Base-by-base conservation (phyloP, 2,329 filamentous ascomycete genomes). In the Dothiorella sarmentorum region DNA sequence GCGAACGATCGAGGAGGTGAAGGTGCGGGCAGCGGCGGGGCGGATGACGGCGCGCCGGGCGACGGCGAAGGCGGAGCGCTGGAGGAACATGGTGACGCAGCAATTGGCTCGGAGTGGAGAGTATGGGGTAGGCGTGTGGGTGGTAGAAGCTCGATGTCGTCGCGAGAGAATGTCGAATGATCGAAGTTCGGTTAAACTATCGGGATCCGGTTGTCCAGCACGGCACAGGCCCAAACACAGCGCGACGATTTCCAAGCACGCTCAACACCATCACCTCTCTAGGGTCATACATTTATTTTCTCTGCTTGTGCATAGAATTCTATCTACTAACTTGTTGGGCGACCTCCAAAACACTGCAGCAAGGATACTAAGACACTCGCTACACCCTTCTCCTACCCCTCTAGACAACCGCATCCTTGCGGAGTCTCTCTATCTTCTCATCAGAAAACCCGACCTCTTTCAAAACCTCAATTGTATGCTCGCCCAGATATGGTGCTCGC, bases 21-120 rank as follows among this genome's bases (percentile, higher is more conserved):
- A 80, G 60, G 74, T 73, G 69, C 78, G 76, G 61, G 68, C 69
- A 64, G 72, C 70, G 61, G 73, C 62, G 63, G 74, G 74, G 35
- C 63, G 63, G 62, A 75, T 68, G 64, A 75, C 73, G 59, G 71
- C 71, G 66, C 76, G 77, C 71, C 76, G 72, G 61, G 73, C 73
- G 63, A 78, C 73, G 66, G 75, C 74, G 60, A 79, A 70, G 61
- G 75, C 77, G 63, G 78, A 78, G 70, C 78, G 77, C 66, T 79
- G 77, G 70, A 80, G 73, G 67, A 80, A 75, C 73, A 77, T 77
- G 66, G 67, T 68, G 57, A 47, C 68, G 61, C 62, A 60, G 67
- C 67, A 70, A 73, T 73, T 71, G 70, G 67, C 61, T 61, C 61
- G 67, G 70, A 68, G 65, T 63, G 69, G 69, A 68, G 71, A 69